Evolutionary conservation across 495 filamentous ascomycete genomes (phyloP).

Genomic region (Neurospora sp.): DNA sequence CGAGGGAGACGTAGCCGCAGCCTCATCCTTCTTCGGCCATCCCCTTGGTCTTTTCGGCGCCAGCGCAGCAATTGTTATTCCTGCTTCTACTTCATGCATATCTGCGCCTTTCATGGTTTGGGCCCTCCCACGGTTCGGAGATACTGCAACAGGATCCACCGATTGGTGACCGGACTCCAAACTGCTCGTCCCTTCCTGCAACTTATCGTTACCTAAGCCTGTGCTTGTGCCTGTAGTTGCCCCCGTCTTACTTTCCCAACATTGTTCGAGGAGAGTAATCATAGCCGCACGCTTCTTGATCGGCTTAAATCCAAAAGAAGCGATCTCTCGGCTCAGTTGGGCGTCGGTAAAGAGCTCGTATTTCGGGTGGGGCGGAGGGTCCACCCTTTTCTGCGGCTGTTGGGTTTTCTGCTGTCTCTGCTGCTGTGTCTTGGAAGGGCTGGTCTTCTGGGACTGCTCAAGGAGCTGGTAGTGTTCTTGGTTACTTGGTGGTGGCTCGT

Average conservation of each 20-base stretch:
- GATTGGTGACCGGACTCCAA: not conserved
- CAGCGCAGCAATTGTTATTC: not conserved
- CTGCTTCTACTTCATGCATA: not conserved
- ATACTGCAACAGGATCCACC: not conserved
- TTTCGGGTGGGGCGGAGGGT: slow-evolving; percentile 35
- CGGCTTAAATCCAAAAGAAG: slow-evolving; percentile 64
- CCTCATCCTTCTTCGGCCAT: slow-evolving; percentile 11
- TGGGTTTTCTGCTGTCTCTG: not conserved
- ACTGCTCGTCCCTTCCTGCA: not conserved
- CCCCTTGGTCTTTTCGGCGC: slow-evolving; percentile 8
- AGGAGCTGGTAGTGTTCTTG: slow-evolving; percentile 21
- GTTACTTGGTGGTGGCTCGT: slow-evolving; percentile 24
- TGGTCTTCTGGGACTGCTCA: slow-evolving; percentile 7
- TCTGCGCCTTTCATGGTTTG: not conserved
- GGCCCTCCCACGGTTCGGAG: not conserved
- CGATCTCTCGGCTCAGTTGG: slow-evolving; percentile 51
- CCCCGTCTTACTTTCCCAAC: slow-evolving; percentile 50
- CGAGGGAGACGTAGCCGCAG: not conserved
- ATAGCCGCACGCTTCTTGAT: slow-evolving; percentile 59
- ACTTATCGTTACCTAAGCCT: not conserved
- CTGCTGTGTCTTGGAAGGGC: not conserved
- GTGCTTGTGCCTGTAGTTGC: not conserved
- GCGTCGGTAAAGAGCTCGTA: slow-evolving; percentile 54
- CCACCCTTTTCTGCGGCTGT: slow-evolving; percentile 10
- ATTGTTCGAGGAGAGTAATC: slow-evolving; percentile 61